A percentile compares a stretch with the other conserved stretches of the same genome.
Evolutionary conservation across 2,329 filamentous ascomycete genomes (phyloP).

Genomic region (Trichoderma sp.): DNA sequence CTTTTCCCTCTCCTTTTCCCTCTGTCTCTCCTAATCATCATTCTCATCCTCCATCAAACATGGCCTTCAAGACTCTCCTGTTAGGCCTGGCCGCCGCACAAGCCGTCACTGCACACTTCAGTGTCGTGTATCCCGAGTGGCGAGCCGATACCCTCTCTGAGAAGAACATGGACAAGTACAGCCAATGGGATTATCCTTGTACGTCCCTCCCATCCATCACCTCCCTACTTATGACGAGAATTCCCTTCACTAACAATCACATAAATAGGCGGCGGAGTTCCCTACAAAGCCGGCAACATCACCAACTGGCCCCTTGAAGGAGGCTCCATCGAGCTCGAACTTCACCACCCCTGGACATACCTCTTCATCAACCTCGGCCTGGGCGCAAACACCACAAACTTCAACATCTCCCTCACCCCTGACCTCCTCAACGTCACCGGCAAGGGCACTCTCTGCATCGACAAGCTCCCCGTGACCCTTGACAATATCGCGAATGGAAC

Average conservation of each 20-base stretch:
- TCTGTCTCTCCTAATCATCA: background rate
- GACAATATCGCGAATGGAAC: constrained; percentile 55
- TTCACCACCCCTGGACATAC: constrained; percentile 54
- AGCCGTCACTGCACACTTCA: constrained; percentile 48
- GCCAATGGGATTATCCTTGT: constrained; percentile 54
- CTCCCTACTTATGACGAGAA: background rate
- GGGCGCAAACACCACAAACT: constrained; percentile 55
- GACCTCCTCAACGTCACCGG: constrained; percentile 57
- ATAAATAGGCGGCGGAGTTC: constrained; percentile 46
- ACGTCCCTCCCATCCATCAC: too few relatives aligned
- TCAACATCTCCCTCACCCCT: constrained; percentile 66
- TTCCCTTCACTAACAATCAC: background rate
- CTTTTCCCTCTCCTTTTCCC: background rate
- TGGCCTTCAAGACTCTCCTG: constrained; percentile 29
- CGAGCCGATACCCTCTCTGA: constrained; percentile 46
- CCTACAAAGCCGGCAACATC: constrained; percentile 43
- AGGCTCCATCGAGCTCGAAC: constrained; percentile 47
- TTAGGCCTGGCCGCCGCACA: constrained; percentile 37
- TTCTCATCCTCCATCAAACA: background rate
- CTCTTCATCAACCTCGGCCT: constrained; percentile 54
- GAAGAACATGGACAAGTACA: constrained; percentile 40
- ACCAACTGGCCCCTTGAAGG: constrained; percentile 55
- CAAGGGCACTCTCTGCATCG: constrained; percentile 65
- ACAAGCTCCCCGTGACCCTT: constrained; percentile 55
- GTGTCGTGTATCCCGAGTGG: constrained; percentile 48